phyloP scores from a whole-genome alignment of 305 asterid species.

The Ilex paraguariensis region DNA sequence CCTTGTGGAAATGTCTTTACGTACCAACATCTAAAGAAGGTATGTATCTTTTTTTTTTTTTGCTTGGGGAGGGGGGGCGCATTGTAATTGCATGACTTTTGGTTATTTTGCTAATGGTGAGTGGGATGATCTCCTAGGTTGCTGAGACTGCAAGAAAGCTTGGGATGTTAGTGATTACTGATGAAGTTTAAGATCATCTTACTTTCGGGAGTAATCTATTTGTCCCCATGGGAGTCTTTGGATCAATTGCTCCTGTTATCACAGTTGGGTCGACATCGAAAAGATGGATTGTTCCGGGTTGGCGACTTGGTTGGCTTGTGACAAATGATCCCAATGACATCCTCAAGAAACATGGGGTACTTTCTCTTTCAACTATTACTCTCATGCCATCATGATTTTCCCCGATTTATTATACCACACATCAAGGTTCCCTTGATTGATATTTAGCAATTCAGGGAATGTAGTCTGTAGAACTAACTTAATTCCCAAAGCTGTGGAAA shows the following conservation, averaged over 20 bases:
- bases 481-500: too few species aligned
- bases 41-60: neutral
- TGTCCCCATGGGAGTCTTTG: conserved; percentile 92
- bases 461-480: too few species aligned
- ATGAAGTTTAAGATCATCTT: conserved; percentile 83
- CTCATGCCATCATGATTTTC: too few species aligned
- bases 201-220: conserved; percentile 68
- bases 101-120: neutral
- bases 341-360: conserved; percentile 62
- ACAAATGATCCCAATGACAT: conserved; percentile 65
- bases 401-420: too few species aligned
- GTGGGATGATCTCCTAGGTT: conserved; percentile 22
- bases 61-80: too few species aligned
- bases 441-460: too few species aligned
- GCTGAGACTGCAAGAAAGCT: conserved; percentile 82
- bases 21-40: conserved; percentile 23
- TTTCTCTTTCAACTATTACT: neutral
- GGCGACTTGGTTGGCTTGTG: conserved; percentile 86
- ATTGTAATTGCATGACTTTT: too few species aligned
- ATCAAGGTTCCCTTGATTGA: too few species aligned
- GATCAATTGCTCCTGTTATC: conserved; percentile 65
- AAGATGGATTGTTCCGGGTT: conserved; percentile 93
- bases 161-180: conserved; percentile 75
- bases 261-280: conserved; percentile 85
- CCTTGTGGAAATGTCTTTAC: conserved; percentile 40